phyloP scores from a whole-genome alignment of 1,284 basidiomycete species.

The Neotropicomus parvogracilis region DNA sequence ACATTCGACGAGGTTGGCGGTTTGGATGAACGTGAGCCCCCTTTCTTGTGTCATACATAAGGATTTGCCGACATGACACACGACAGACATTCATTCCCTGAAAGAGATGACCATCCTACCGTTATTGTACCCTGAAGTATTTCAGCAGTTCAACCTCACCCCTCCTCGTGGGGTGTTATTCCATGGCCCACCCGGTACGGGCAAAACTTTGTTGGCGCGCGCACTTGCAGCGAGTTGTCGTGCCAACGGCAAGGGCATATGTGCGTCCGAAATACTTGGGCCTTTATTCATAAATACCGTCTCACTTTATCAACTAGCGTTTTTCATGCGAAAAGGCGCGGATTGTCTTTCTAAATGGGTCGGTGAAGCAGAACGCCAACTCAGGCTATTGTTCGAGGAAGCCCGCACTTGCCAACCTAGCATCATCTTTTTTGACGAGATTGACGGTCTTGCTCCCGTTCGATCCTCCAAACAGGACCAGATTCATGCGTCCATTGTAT shows the following conservation, averaged over 20 bases:
- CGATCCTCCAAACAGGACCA: slow-evolving; percentile 98
- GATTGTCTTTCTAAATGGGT: slow-evolving; percentile 99
- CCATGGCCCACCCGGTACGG: slow-evolving; percentile 94
- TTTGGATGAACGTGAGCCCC: slow-evolving; percentile 81
- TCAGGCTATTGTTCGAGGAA: slow-evolving; percentile 95
- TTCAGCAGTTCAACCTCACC: slow-evolving; percentile 91
- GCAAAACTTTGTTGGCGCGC: slow-evolving; percentile 90
- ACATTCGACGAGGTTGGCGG: slow-evolving; percentile 98
- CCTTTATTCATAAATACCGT: background rate
- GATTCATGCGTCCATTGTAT: slow-evolving; percentile 97
- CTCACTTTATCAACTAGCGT: slow-evolving; percentile 53
- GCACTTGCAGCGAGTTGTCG: slow-evolving; percentile 94
- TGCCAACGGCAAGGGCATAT: slow-evolving; percentile 85
- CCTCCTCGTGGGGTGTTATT: slow-evolving; percentile 97
- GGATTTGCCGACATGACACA: slow-evolving; percentile 2
- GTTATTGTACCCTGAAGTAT: slow-evolving; percentile 94
- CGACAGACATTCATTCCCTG: slow-evolving; percentile 86
- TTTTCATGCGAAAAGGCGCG: slow-evolving; percentile 99
- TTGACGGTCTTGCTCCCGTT: slow-evolving; percentile 97
- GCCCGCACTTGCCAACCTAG: slow-evolving; percentile 90
- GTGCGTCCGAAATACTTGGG: slow-evolving; percentile 43
- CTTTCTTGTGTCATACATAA: background rate
- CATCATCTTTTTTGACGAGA: slow-evolving; percentile 98
- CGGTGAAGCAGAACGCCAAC: slow-evolving; percentile 95
- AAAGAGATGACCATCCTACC: slow-evolving; percentile 99